These are phyloP conservation scores for Phialophora tarda DNA, from an alignment of 2,329 filamentous ascomycete genomes.

Conservation along the genomic window DNA sequence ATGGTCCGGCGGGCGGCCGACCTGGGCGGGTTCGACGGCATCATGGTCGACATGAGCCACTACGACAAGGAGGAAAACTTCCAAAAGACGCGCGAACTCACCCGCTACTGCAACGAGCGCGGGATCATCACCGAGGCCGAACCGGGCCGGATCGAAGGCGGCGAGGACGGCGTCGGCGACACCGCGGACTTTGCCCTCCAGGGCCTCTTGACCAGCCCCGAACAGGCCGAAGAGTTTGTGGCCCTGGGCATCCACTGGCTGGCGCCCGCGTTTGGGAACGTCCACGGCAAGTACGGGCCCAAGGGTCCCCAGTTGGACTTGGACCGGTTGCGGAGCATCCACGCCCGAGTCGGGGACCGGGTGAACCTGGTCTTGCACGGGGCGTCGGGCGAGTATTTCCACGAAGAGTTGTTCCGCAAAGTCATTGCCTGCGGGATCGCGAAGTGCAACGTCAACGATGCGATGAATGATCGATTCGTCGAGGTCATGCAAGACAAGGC, in stretches of 20 bases:
- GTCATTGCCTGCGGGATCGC: conserved; percentile 62
- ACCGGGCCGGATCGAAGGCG: conserved; percentile 72
- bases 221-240: conserved; percentile 73
- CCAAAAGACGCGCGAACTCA: conserved; percentile 65
- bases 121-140: conserved; percentile 74
- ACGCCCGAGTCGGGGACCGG: conserved; percentile 55
- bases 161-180: conserved; percentile 75
- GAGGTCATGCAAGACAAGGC: conserved; percentile 58
- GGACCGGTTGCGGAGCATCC: conserved; percentile 57
- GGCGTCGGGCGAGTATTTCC: conserved; percentile 63
- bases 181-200: conserved; percentile 62
- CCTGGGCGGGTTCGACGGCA: conserved; percentile 69
- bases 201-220: conserved; percentile 68
- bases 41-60: conserved; percentile 80
- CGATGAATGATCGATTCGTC: conserved; percentile 47
- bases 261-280: conserved; percentile 77
- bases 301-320: conserved; percentile 37
- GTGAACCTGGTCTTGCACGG: conserved; percentile 64
- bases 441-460: conserved; percentile 55
- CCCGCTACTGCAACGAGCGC: conserved; percentile 66
- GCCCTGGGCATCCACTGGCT: conserved; percentile 74
- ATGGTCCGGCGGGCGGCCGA: conserved; percentile 67
- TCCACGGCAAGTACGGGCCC: conserved; percentile 72
- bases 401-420: conserved; percentile 59
- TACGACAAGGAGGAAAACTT: conserved; percentile 73